A percentile compares a stretch with the other conserved stretches of the same genome.
Conservation (phyloP, 805 yeast genomes). For the Saccharomyces paradoxus region DNA sequence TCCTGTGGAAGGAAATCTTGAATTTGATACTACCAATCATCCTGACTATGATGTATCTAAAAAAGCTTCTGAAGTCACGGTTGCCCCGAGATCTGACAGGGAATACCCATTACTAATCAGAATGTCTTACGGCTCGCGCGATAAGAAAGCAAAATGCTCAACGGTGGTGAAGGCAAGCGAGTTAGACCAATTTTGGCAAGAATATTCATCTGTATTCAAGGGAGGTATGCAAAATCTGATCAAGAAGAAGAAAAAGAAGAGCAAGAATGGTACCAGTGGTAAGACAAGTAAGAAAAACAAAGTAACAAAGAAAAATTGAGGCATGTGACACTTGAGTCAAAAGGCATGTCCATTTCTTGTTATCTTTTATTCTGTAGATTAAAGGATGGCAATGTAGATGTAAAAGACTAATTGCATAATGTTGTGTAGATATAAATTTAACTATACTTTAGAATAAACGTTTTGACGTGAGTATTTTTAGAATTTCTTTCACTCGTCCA, state of each 20-base stretch:
- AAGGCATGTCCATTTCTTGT: neutral
- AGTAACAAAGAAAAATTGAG: slow-evolving; percentile 7
- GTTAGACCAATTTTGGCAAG: slow-evolving; percentile 68
- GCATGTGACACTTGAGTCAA: neutral
- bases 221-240: slow-evolving; percentile 65
- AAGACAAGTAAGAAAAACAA: slow-evolving; percentile 6
- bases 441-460: neutral
- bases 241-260: slow-evolving; percentile 72
- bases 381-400: neutral
- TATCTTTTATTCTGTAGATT: neutral
- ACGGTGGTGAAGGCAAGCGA: slow-evolving; percentile 59
- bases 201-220: slow-evolving; percentile 62
- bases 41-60: slow-evolving; percentile 27
- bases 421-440: slow-evolving; percentile 2
- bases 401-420: slow-evolving; percentile 2
- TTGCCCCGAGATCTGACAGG: slow-evolving; percentile 20
- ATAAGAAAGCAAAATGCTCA: slow-evolving; percentile 48
- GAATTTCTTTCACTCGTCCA: slow-evolving; percentile 1
- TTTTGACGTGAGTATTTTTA: neutral
- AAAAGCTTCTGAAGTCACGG: slow-evolving; percentile 11
- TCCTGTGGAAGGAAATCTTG: slow-evolving; percentile 34
- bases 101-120: slow-evolving; percentile 61
- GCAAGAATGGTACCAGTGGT: slow-evolving; percentile 31
- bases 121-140: slow-evolving; percentile 31
- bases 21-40: slow-evolving; percentile 42